Conservation (phyloP, 192 early-diverging fungal genomes). For the Mycoemilia scoparia region DNA sequence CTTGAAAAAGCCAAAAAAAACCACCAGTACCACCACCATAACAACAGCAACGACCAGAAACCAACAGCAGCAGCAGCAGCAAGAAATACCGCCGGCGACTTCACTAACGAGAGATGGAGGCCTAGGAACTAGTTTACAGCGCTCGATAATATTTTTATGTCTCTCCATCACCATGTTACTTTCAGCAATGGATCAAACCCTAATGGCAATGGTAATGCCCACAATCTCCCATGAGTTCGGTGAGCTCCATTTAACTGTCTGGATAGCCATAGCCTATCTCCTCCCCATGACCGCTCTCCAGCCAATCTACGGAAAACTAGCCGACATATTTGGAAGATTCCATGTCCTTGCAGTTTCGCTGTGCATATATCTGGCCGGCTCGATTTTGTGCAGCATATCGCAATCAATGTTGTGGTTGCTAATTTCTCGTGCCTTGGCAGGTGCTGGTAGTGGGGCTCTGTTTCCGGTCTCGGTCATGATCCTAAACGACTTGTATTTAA, state of each 20-base stretch:
- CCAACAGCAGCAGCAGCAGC: too few relatives aligned
- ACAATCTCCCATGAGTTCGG: slow-evolving; percentile 36
- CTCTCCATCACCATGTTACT: slow-evolving; percentile 39
- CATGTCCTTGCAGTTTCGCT: slow-evolving; percentile 22
- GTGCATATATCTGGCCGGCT: slow-evolving; percentile 21
- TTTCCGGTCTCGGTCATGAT: slow-evolving; percentile 51
- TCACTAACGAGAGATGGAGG: too few relatives aligned
- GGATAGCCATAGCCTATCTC: slow-evolving; percentile 57
- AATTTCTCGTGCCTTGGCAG: slow-evolving; percentile 48
- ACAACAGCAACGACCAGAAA: too few relatives aligned
- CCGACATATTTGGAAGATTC: slow-evolving; percentile 54
- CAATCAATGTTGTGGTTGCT: slow-evolving; percentile 36
- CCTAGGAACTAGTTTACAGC: too few relatives aligned
- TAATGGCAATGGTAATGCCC: slow-evolving; percentile 42
- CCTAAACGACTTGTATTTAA: slow-evolving; percentile 59
- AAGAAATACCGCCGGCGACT: too few relatives aligned
- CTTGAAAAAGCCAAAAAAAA: too few relatives aligned
- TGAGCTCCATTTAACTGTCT: slow-evolving; percentile 35
- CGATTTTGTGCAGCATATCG: slow-evolving; percentile 17
- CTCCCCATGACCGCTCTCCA: slow-evolving; percentile 52
- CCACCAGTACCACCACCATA: too few relatives aligned
- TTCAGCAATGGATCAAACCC: slow-evolving; percentile 49
- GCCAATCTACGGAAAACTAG: slow-evolving; percentile 65
- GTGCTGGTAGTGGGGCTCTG: slow-evolving; percentile 49
- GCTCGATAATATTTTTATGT: too few relatives aligned